phyloP scores from a whole-genome alignment of 257 asterid species.

The Solanum verrucosum region DNA sequence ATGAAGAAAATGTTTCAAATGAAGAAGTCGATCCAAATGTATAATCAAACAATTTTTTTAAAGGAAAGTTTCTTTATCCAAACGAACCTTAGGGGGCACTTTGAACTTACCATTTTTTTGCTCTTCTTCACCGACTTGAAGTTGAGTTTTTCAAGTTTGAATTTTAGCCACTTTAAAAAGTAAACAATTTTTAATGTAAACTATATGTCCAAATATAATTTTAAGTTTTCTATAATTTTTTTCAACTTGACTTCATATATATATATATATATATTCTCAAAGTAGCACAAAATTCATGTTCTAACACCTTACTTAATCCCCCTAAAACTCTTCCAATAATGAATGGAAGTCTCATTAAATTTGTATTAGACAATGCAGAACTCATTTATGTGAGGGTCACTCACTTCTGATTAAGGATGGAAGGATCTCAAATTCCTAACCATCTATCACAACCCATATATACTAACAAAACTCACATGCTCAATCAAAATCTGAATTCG shows the following conservation, averaged over 20 bases:
- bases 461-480: too few species aligned
- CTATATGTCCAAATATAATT: not conserved
- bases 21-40: too few species aligned
- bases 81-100: too few species aligned
- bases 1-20: too few species aligned
- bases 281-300: not conserved
- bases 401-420: too few species aligned
- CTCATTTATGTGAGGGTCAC: too few species aligned
- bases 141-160: too few species aligned
- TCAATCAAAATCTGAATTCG: too few species aligned
- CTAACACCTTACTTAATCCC: not conserved
- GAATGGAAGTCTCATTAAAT: too few species aligned
- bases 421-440: not conserved
- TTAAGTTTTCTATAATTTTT: not conserved
- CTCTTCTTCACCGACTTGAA: not conserved
- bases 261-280: not conserved
- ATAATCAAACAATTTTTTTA: too few species aligned
- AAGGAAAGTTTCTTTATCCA: too few species aligned
- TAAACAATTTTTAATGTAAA: not conserved
- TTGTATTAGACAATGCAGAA: fast-evolving
- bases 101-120: fast-evolving
- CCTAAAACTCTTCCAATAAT: not conserved
- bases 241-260: not conserved
- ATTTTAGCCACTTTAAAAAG: not conserved
- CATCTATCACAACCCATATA: too few species aligned